Evolutionary conservation across 495 filamentous ascomycete species (phyloP).

Genomic region (Penicillium waksmanii): DNA sequence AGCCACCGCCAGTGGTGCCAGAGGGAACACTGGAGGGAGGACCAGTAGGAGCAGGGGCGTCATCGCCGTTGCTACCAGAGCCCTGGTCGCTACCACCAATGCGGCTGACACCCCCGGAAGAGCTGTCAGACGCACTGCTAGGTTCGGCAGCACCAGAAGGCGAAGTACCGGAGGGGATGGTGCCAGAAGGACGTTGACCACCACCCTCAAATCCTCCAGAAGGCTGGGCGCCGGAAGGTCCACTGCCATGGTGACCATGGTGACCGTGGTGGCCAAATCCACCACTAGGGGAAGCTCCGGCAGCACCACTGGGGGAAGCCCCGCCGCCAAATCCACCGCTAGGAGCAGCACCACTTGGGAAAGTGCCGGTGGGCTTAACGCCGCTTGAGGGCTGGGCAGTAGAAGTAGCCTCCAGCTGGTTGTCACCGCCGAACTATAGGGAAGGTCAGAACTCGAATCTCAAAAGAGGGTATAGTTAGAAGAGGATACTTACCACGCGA

Average conservation of each 20-base stretch:
- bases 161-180: slow-evolving; percentile 6
- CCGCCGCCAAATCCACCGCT: slow-evolving; percentile 5
- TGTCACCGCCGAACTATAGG: slow-evolving; percentile 7
- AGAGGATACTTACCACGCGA: slow-evolving; percentile 7
- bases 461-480: background rate
- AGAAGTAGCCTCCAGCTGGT: slow-evolving; percentile 14
- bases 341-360: slow-evolving; percentile 7
- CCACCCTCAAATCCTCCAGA: background rate
- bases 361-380: slow-evolving; percentile 16
- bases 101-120: background rate
- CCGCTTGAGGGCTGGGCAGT: slow-evolving; percentile 12
- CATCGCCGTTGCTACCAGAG: background rate
- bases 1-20: background rate
- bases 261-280: background rate
- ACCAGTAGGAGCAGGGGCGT: slow-evolving; percentile 2
- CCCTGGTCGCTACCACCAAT: background rate
- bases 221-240: slow-evolving; percentile 1
- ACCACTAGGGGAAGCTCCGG: slow-evolving; percentile 2
- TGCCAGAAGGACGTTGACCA: slow-evolving; percentile 6
- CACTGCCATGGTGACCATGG: background rate
- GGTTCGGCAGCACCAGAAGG: slow-evolving; percentile 3
- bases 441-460: background rate
- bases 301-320: background rate
- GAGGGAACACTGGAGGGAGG: slow-evolving; percentile 12
- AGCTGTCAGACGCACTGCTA: slow-evolving; percentile 7